Base-by-base conservation (phyloP, 2,329 filamentous ascomycete species). In the Paecilomyces sp. region DNA sequence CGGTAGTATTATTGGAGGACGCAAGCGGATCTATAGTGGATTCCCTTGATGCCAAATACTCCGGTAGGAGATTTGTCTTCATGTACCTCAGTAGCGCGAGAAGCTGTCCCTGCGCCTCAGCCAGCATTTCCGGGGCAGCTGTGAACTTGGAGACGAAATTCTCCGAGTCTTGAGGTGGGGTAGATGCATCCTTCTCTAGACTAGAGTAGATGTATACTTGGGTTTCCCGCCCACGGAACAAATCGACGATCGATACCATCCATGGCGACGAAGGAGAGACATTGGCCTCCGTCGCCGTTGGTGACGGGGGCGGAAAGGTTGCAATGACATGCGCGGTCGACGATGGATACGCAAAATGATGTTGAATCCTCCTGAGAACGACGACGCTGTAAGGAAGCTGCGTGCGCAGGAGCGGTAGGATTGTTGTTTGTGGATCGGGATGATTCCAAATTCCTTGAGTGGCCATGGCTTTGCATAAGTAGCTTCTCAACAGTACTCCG, bases 141-240 rank as follows among this genome's bases (percentile, higher is more conserved):
- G 9, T 54, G 9, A 69, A 57, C 7, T 62, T 65, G 33, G 63
- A 63, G 24, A 67, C 60, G 22, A 54, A 58, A 12, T 15, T 51
- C 22, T 15, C 34, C 34, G 33, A 54, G 31, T 9, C 41, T 36
- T 22, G 54, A 34, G 58, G 34, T 22, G 57, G 51, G 34, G 54
- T 11, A 55, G 57, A 25, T 41, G 57, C 57, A 30, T 65, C 63
- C 25, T 61, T 63, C 63, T 79, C 76, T 3, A 77, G 69, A 58
- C 71, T 77, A 25, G 74, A 77, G 59, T 76, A 79, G 18, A 76
- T 30, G 65, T 72, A 68, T 22, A 76, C 67, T 60, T 79, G 76
- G n/a, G 76, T 78, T 58, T 77, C 72, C 12, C 70, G 71, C 30
- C 73, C 69, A 18, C 66, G 63, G 57, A 67, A 67, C 4, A 79